phyloP scores from a whole-genome alignment of 2,329 filamentous ascomycete species.

The Exophiala bonariae region DNA sequence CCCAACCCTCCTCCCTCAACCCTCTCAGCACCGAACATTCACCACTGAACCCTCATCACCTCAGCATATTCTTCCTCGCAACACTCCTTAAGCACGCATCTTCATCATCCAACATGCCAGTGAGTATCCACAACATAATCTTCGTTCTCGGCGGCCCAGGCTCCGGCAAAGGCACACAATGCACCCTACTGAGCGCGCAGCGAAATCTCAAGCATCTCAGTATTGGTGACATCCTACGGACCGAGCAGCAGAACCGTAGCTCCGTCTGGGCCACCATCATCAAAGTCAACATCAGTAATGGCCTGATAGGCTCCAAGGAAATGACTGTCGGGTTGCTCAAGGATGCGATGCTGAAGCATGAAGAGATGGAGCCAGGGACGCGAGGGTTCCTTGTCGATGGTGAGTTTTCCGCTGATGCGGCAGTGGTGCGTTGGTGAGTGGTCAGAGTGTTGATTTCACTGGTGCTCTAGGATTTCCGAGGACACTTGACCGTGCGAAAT shows the following conservation, averaged over 20 bases:
- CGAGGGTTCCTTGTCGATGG: background rate
- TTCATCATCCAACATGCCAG: too few species aligned
- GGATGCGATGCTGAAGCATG: background rate
- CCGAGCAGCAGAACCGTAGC: background rate
- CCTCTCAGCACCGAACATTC: too few species aligned
- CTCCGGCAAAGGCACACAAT: constrained; percentile 1
- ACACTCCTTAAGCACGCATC: too few species aligned
- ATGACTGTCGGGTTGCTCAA: background rate
- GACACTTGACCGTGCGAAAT: background rate
- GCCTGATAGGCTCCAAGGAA: background rate
- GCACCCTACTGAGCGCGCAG: background rate
- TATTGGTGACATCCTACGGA: background rate
- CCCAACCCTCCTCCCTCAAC: too few species aligned
- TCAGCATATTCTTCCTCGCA: too few species aligned
- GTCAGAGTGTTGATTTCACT: too few species aligned
- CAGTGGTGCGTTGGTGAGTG: too few species aligned
- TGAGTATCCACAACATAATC: background rate
- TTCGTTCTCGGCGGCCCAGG: constrained; percentile 1
- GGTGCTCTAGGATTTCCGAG: constrained; percentile 1
- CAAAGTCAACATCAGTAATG: background rate
- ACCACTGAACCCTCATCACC: too few species aligned
- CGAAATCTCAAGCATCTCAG: background rate
- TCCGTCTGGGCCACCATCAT: background rate
- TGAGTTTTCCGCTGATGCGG: too few species aligned
- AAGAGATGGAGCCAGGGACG: background rate